Base-by-base conservation (phyloP, 805 yeast species). In the Candida palmyrensis region DNA sequence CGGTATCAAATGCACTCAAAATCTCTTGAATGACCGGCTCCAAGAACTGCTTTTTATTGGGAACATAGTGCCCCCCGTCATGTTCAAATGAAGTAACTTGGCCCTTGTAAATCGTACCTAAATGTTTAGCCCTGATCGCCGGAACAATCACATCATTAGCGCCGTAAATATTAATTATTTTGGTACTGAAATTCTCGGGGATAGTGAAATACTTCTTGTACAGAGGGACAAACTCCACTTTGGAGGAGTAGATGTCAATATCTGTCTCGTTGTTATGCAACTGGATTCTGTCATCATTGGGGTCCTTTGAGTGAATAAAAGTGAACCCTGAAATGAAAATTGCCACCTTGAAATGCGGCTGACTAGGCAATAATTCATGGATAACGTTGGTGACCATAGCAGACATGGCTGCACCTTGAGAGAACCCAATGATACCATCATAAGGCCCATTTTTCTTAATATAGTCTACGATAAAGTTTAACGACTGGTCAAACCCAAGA, bases 341-440 rank as follows among this genome's bases (percentile, higher is more conserved):
- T 5, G 63, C 48, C 20, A 62, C 39, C 24, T 48, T 41, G 34
- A 63, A 50, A 16, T 42, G 43, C 4, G 52, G 54, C 28, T 55
- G 55, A 2, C 24, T 27, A n/a, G 20, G 32, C 5, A 11, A 18
- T 10, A 13, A 19, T n/a, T 14, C 14, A 7, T 12, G 7, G 6
- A 11, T 9, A 3, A 31, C 15, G 31, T 51, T 59, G 32, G 55
- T 47, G 6, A 59, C 32, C 4, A 57, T 44, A 3, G 59, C 47
- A 3, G 66, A 43, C 61, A 65, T 53, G 6, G 63, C 60, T 2
- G 68, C 68, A 19, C 71, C 71, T 40, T 66, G 71, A 17, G 66
- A 58, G 34, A 64, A 66, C 3, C 71, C 71, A 22, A 66, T 44
- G 15, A 66, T 47, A 0, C 70, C 71, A 30, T 61, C 60, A 41